Evolutionary conservation across 176 grass and related monocot species (phyloP), one percentile per base, ranked within the genome.

Genomic region (Raddia guianensis): DNA sequence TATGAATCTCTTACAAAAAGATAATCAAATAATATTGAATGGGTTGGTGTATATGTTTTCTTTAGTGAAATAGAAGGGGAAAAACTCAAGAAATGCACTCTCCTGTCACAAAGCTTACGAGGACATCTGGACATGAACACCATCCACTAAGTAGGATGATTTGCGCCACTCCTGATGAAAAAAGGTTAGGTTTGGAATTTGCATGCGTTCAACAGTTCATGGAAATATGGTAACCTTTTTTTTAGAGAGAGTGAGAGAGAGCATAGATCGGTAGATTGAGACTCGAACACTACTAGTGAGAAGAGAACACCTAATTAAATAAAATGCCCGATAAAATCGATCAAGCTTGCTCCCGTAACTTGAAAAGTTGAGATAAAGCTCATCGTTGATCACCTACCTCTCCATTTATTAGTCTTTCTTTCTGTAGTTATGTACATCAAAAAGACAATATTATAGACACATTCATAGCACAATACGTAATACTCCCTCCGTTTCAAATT

Each of bases 351-450:
- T 76, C 32, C 63, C 19, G 37, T 53, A 53, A 54, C 20, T n/a
- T 57, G 20, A 47, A 74, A 82, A 46, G 35, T 33, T 32, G 19
- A 65, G 33, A 15, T 74, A 14, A 83, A 83, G 19, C 48, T 42
- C 68, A 54, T 43, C 55, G 48, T 2, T 52, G 47, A 65, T 82
- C 47, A 45, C 58, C 44, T 74, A 56, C 46, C 12, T 11, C 1
- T 21, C 33, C 27, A 27, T 27, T 27, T 18, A 13, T 33, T 44
- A 64, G 3, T 21, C 8, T n/a, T 53, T 11, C 9, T 33, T 1
- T 7, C 18, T 45, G 52, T 18, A 54, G 8, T 74, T 56, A n/a
- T 66, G 7, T 74, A 53, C 45, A 27, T 13, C 56, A 72, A 42
- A 14, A 11, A 63, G 37, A 66, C 19, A 74, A 66, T 27, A 49